Evolutionary conservation across 768 basidiomycete species (phyloP), one percentile per base, ranked within the genome.

Genomic region (Lyophyllum shimeji): DNA sequence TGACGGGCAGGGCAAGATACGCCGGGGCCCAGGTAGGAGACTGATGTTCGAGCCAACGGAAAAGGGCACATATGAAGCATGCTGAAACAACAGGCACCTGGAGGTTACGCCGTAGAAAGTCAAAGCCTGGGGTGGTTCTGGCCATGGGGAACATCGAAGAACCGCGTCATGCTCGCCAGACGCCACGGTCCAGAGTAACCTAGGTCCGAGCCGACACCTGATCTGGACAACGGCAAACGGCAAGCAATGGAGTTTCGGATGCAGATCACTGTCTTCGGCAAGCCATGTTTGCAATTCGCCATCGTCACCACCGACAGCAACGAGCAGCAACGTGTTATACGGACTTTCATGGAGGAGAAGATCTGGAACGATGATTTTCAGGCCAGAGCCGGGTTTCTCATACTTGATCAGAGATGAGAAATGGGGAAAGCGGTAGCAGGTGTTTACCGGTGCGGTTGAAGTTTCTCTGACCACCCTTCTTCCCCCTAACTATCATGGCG

Each of bases 401-500:
- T 24, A 18, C 23, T 25, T 46, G 39, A 29, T 46, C n/a, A 29
- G 25, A n/a, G 25, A 27, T 46, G 46, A 18, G 46, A 46, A 21
- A 37, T 21, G 27, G 45, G 23, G 23, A 46, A 29, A 29, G 21
- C 12, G 33, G 13, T 25, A 34, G 29, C 11, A 33, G n/a, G 18
- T 20, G 12, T 13, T 44, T 25, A 9, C 25, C 40, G 29, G 24
- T 20, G 51, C 51, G 25, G 18, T 44, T 23, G 17, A 40, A 52
- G 20, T n/a, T 34, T 20, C 34, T 44, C 40, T n/a, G n/a, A 31
- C 40, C 13, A n/a, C 25, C 48, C 37, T 50, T 29, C n/a, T 53
- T 49, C 18, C 20, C 33, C 42, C 31, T 40, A 20, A 52, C 51
- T 50, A 52, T 48, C 25, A 67, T 69, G 64, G 21, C 64, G 7